Evolutionary conservation across 495 filamentous ascomycete species (phyloP).

Genomic region (Xylona heveae): DNA sequence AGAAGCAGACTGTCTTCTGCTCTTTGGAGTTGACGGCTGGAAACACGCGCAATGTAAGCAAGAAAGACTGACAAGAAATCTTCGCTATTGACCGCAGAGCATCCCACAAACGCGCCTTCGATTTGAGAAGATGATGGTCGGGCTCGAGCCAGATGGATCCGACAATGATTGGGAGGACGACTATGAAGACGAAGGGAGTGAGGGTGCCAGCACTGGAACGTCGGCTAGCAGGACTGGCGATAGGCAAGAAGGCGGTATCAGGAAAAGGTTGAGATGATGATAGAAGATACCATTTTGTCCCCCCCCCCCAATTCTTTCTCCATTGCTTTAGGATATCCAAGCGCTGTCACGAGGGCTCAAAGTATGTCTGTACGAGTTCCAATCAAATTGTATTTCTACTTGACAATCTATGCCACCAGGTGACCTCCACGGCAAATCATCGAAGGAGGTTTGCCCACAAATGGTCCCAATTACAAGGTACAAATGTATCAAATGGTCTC

Average conservation of each 20-base stretch:
- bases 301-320: neutral
- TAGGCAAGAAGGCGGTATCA: neutral
- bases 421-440: no score
- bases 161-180: slow-evolving; percentile 3
- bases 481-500: neutral
- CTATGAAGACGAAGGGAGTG: slow-evolving; percentile 1
- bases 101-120: slow-evolving; percentile 16
- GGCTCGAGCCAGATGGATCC: slow-evolving; percentile 6
- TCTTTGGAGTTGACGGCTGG: no score
- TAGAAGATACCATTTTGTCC: neutral
- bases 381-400: neutral
- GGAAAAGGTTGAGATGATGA: neutral
- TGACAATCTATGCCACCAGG: neutral
- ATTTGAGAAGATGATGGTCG: slow-evolving; percentile 12
- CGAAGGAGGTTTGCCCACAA: no score
- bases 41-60: no score
- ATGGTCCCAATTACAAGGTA: no score
- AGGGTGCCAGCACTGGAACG: no score
- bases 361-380: no score
- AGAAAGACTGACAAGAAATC: no score
- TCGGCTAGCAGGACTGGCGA: neutral
- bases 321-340: neutral
- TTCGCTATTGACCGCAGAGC: no score
- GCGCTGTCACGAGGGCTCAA: neutral
- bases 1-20: no score